Percentiles rank a stretch among this genome's conserved stretches.
Evolutionary conservation across 495 filamentous ascomycete species (phyloP).

Genomic region (Aspergillus mulundensis): DNA sequence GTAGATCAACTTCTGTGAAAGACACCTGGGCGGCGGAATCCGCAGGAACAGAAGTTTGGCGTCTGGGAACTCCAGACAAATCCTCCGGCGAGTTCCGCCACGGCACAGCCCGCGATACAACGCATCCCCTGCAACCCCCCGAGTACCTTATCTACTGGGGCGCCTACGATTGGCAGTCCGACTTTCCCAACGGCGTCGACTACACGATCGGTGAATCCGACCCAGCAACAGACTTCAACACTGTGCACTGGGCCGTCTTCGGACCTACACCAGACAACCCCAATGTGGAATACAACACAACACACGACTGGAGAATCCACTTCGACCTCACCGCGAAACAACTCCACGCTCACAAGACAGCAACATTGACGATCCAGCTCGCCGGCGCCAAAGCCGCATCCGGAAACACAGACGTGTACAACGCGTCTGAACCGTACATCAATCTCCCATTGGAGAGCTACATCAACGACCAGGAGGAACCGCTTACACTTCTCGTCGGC

Average conservation of each 20-base stretch:
- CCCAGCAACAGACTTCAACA: slow-evolving; percentile 44
- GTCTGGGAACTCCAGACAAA: slow-evolving; percentile 53
- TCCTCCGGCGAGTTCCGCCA: slow-evolving; percentile 52
- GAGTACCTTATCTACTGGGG: slow-evolving; percentile 55
- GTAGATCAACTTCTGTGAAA: slow-evolving; percentile 25
- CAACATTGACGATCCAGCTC: slow-evolving; percentile 54
- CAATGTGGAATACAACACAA: slow-evolving; percentile 32
- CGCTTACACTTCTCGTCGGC: slow-evolving; percentile 23
- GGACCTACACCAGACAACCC: slow-evolving; percentile 41
- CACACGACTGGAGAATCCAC: slow-evolving; percentile 51
- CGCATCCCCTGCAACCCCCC: slow-evolving; percentile 43
- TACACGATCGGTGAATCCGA: slow-evolving; percentile 49
- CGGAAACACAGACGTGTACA: slow-evolving; percentile 53
- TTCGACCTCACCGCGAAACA: slow-evolving; percentile 38
- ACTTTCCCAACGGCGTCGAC: slow-evolving; percentile 49
- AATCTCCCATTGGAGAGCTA: slow-evolving; percentile 39
- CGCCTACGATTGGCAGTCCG: slow-evolving; percentile 48
- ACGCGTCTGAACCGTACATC: slow-evolving; percentile 39
- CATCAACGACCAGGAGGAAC: slow-evolving; percentile 23
- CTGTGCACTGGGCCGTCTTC: slow-evolving; percentile 54
- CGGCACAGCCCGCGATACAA: slow-evolving; percentile 38
- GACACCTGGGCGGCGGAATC: slow-evolving; percentile 46
- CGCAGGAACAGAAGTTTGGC: slow-evolving; percentile 51
- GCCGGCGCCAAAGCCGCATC: slow-evolving; percentile 54
- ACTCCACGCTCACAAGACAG: slow-evolving; percentile 21